Evolutionary conservation across 2,329 filamentous ascomycete genomes (phyloP), one percentile per base, ranked within the genome.

Genomic region (Pseudopithomyces chartarum): DNA sequence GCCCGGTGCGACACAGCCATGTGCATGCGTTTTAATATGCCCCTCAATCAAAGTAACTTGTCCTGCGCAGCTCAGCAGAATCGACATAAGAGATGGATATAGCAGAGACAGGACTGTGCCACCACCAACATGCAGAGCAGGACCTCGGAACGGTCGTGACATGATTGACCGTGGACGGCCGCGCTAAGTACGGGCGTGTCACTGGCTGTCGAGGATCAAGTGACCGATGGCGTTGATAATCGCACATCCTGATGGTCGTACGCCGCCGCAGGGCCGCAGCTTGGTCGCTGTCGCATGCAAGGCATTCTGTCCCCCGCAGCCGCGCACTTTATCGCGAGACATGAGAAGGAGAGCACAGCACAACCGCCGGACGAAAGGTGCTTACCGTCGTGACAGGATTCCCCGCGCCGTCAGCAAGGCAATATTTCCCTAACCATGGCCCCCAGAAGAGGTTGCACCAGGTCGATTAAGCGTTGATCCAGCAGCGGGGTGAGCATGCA

Each of bases 261-360:
- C 54, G 34, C 44, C 61, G 67, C 66, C 63, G 56, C 56, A 47
- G 57, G 56, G 58, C 53, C 56, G 61, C 63, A 70, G 61, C 58
- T 15, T 34, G 54, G 56, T 44, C 52, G 52, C 57, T 52, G 42
- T 51, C 53, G 42, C 54, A 58, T 65, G 60, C 64, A 64, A 58
- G 59, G 44, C 63, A 62, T 58, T 63, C 62, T 59, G 62, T 60
- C 56, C 48, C 57, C 60, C 66, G 68, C 67, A 69, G 62, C 57
- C 62, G 65, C 49, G 59, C 51, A 39, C 42, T 55, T 34, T 38
- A 47, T 45, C 43, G 42, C 47, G 42, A 59, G 48, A 55, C 53
- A 45, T 44, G 29, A 56, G 60, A 8, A 45, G 44, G 29, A 56
- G 60, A 56, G 59, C 48, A 61, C 58, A 42, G 60, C 53, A 56